phyloP scores from a whole-genome alignment of 75 land plant genomes.

The Gnetum montanum region DNA sequence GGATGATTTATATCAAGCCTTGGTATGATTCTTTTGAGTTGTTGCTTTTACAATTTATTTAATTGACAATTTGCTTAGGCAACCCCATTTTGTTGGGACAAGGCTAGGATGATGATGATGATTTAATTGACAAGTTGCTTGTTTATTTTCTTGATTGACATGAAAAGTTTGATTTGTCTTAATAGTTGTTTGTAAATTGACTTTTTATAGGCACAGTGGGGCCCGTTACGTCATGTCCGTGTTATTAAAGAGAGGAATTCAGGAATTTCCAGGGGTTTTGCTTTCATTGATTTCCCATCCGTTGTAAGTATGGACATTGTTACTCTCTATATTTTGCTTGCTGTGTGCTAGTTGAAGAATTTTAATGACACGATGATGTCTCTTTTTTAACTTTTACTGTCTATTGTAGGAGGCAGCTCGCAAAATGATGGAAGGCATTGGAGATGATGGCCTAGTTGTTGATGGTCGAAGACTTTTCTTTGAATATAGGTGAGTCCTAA shows the following conservation, averaged over 20 bases:
- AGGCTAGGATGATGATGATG: no score
- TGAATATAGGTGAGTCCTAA: slow-evolving; percentile 90
- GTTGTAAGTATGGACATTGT: slow-evolving; percentile 41
- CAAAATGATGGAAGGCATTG: slow-evolving; percentile 80
- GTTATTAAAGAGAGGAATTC: slow-evolving; percentile 92
- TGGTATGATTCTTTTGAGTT: slow-evolving; percentile 34
- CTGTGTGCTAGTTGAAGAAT: neutral
- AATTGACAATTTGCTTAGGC: neutral
- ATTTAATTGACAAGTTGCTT: neutral
- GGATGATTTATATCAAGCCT: slow-evolving; percentile 84
- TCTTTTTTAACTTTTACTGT: neutral
- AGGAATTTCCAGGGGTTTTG: slow-evolving; percentile 95
- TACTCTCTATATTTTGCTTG: neutral
- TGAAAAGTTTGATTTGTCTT: no score
- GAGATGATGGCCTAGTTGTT: slow-evolving; percentile 84
- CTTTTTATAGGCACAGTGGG: slow-evolving; percentile 83
- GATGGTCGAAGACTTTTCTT: slow-evolving; percentile 85
- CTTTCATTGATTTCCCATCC: slow-evolving; percentile 96
- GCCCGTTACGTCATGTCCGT: slow-evolving; percentile 96
- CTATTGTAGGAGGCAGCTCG: slow-evolving; percentile 79
- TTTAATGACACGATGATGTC: neutral
- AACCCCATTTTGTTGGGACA: no score
- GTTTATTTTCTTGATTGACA: neutral
- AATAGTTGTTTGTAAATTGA: neutral
- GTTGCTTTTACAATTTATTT: neutral